Percentiles rank a stretch among this genome's conserved stretches.
Conservation (phyloP, 2,329 filamentous ascomycete species). For the Biscogniauxia marginata region DNA sequence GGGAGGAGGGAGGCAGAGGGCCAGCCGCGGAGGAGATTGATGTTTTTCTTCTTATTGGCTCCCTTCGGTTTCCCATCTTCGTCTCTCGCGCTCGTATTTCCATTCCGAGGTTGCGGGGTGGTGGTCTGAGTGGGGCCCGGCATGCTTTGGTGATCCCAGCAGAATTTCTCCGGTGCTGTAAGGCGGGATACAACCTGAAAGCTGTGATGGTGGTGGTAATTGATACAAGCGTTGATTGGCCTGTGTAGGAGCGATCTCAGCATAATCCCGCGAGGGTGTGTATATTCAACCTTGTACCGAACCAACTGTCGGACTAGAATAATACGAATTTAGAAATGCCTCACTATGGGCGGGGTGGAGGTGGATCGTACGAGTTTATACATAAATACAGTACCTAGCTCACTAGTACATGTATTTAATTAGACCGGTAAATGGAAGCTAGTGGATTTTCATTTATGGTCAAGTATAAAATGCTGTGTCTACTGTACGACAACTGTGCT, state of each 20-base stretch:
- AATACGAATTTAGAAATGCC: neutral
- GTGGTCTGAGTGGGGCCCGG: neutral
- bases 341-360: neutral
- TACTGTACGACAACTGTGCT: neutral
- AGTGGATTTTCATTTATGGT: too few relatives aligned
- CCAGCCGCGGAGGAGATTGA: conserved; percentile 70
- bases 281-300: neutral
- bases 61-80: neutral
- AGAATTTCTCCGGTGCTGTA: neutral
- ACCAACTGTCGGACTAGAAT: neutral
- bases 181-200: neutral
- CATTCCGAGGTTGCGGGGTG: neutral
- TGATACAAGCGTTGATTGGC: neutral
- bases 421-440: too few relatives aligned
- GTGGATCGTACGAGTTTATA: neutral
- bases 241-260: neutral
- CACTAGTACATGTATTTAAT: too few relatives aligned
- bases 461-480: neutral
- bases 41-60: conserved; percentile 38
- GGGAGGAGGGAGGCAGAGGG: conserved; percentile 65
- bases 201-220: neutral
- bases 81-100: neutral
- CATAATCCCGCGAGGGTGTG: neutral
- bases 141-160: conserved; percentile 1
- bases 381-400: too few relatives aligned